phyloP scores from a whole-genome alignment of 1,284 basidiomycete genomes.

The Volvariella surrecta region DNA sequence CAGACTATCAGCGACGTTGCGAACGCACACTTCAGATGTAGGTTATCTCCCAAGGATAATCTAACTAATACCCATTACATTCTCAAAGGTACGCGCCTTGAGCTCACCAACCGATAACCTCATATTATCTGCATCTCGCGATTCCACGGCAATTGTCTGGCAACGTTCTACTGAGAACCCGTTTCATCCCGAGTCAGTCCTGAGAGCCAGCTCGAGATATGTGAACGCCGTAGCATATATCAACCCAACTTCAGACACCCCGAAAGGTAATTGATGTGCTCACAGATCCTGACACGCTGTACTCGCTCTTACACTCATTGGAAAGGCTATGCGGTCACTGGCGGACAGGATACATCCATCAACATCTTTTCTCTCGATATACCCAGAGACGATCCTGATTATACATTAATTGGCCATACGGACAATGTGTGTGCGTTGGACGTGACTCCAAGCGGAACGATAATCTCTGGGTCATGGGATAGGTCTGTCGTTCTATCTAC shows the following conservation, averaged over 20 bases:
- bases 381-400: constrained; percentile 60
- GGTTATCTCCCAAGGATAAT: constrained; percentile 21
- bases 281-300: constrained; percentile 8
- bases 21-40: constrained; percentile 68
- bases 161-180: constrained; percentile 38
- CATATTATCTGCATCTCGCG: constrained; percentile 83
- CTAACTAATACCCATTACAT: constrained; percentile 10
- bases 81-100: constrained; percentile 64
- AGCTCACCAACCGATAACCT: constrained; percentile 61
- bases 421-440: constrained; percentile 89
- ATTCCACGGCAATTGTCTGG: constrained; percentile 87
- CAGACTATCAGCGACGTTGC: constrained; percentile 75
- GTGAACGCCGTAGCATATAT: constrained; percentile 80
- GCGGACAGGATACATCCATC: constrained; percentile 80
- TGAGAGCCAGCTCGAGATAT: constrained; percentile 67
- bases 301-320: constrained; percentile 12
- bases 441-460: constrained; percentile 56
- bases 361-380: constrained; percentile 67
- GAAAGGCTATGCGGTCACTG: constrained; percentile 76
- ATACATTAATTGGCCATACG: constrained; percentile 81
- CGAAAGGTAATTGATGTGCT: constrained; percentile 50
- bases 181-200: constrained; percentile 46
- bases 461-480: constrained; percentile 98
- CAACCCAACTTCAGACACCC: constrained; percentile 55
- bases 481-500: constrained; percentile 43